Evolutionary conservation across 1,284 basidiomycete species (phyloP).

Genomic region (Boletus sp.): DNA sequence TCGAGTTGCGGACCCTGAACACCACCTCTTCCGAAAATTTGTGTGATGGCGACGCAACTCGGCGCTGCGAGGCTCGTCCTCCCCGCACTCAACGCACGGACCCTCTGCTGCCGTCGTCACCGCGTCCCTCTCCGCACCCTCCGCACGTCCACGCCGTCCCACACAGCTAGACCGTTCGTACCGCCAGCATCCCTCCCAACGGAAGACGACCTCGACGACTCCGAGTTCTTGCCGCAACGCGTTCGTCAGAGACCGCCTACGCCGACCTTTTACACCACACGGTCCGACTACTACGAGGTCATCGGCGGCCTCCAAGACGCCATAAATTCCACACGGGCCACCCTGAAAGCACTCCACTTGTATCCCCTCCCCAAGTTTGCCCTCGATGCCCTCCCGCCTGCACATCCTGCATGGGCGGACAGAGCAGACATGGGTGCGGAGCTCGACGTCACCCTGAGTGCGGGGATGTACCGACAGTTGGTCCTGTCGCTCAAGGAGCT

Average conservation of each 20-base stretch:
- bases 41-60: conserved; percentile 10
- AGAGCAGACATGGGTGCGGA: conserved; percentile 54
- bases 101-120: conserved; percentile 1
- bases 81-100: conserved; percentile 7
- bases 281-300: conserved; percentile 73
- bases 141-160: conserved; percentile 6
- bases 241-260: conserved; percentile 44
- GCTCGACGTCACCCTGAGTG: conserved; percentile 63
- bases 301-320: conserved; percentile 67
- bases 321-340: conserved; percentile 52
- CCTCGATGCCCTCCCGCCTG: conserved; percentile 54
- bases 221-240: conserved; percentile 8
- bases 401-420: conserved; percentile 66
- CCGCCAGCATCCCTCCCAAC: conserved; percentile 23
- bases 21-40: conserved; percentile 15
- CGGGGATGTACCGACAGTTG: conserved; percentile 70
- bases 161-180: conserved; percentile 19
- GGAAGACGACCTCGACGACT: conserved; percentile 7
- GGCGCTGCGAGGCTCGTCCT: conserved; percentile 7
- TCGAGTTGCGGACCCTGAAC: conserved; percentile 17
- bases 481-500: conserved; percentile 67
- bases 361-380: conserved; percentile 75
- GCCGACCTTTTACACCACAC: conserved; percentile 86
- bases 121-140: conserved; percentile 6
- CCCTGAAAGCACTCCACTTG: conserved; percentile 66